Evolutionary conservation across 164 flowering plant species (phyloP), one percentile per base, ranked within the genome.

Genomic region (Nelumbo lutea): DNA sequence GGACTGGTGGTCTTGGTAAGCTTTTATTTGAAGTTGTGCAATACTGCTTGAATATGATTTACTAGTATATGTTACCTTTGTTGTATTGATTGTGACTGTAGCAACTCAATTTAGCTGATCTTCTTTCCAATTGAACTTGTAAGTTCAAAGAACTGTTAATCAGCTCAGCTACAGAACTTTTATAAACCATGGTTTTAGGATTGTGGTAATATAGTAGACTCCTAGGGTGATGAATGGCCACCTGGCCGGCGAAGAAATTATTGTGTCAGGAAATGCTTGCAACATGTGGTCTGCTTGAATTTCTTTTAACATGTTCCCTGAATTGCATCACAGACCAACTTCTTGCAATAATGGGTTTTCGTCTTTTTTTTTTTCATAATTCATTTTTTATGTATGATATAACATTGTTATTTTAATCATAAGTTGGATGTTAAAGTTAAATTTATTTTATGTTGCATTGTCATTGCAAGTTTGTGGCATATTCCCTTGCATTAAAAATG

Each of bases 1-100:
- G 99, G 57, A 81, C 86, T 64, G 96, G 97, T 69, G 97, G 99
- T 61, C 83, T 70, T 73, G 99, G 99, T 92, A 83, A 3, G 62
- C 3, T 53, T 65, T 45, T 7, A 7, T 74, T 14, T 44, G 39
- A 53, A 45, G 44, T 9, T 65, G 4, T 53, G 50, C 43, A 43
- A 52, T 50, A 52, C 52, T 45, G 45, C 59, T 39, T 47, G 44
- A 59, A 45, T 58, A 46, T 58, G 42, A n/a, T 66, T 38, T 44
- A 2, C 8, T 10, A 11, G 46, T 59, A 1, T 62, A 62, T 43
- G 27, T 67, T n/a, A 6, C 39, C 6, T 3, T 52, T 10, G n/a
- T 53, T 39, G 48, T 66, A 41, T 43, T 9, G 55, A n/a, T 13
- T 51, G 14, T 14, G 59, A 66, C 3, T 41, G 10, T 42, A 55